These are phyloP conservation scores for Lactarius evosmus DNA, from an alignment of 768 basidiomycete species.

Conservation along the genomic window DNA sequence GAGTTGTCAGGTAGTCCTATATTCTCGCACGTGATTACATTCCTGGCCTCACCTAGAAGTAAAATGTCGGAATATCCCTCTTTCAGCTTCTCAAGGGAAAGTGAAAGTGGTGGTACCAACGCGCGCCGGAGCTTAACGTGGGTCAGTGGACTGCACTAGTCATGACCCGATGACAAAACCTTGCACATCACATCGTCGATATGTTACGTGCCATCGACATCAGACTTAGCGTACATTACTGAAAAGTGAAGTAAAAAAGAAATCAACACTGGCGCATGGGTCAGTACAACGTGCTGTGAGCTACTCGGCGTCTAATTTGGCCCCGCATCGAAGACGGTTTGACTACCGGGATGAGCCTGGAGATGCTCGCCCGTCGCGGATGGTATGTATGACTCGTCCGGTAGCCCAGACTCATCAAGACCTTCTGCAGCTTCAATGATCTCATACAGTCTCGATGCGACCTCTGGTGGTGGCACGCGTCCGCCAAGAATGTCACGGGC, in stretches of 20 bases:
- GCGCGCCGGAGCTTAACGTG: too few species aligned
- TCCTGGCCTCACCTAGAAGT: not conserved
- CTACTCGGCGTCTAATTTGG: slow-evolving; percentile 31
- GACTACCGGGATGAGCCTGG: slow-evolving; percentile 39
- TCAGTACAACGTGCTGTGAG: slow-evolving; percentile 6
- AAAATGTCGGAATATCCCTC: not conserved
- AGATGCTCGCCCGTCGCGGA: slow-evolving; percentile 58
- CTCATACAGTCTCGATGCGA: slow-evolving; percentile 88
- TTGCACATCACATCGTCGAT: not conserved
- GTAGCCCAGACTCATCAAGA: slow-evolving; percentile 79
- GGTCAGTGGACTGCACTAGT: not conserved
- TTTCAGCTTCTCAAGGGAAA: too few species aligned
- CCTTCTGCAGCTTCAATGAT: slow-evolving; percentile 96
- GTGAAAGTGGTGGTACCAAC: too few species aligned
- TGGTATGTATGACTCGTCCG: slow-evolving; percentile 78
- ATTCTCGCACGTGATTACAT: not conserved
- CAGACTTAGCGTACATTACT: not conserved
- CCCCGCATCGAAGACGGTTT: slow-evolving; percentile 79
- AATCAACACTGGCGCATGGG: slow-evolving; percentile 2
- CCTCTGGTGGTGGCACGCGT: slow-evolving; percentile 95
- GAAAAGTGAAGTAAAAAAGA: not conserved
- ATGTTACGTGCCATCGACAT: not conserved
- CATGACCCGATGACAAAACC: not conserved
- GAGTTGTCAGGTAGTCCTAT: too few species aligned
- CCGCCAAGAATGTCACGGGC: slow-evolving; percentile 90